Evolutionary conservation across 331 rosid genomes (phyloP), one percentile per base, ranked within the genome.

Genomic region (Malus hybrid): DNA sequence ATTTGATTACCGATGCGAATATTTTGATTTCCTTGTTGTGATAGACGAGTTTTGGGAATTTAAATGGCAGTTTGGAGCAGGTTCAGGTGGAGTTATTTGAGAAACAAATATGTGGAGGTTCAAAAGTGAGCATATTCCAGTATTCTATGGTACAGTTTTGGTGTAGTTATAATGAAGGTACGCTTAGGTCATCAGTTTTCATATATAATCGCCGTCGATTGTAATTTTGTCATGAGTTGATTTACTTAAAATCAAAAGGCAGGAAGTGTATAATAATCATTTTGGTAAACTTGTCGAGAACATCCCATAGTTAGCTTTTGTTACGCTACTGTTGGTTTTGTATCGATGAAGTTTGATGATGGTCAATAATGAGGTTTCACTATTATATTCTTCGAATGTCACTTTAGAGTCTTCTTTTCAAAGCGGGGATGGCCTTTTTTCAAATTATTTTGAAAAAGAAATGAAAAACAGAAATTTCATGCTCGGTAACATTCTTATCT

Each of bases 21-120:
- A n/a, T 71, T 19, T 60, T 22, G 22, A 70, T 80, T 66, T 82
- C 82, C 78, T 74, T 81, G 79, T 79, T 81, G 74, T 90, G 86
- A 88, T 88, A 85, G 82, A 87, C 80, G 80, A 81, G 88, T 87
- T 88, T 87, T 92, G 96, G 95, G 89, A 87, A 89, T 89, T 86
- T 89, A 90, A 89, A 89, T 95, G 95, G 96, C 99, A 95, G 99
- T 90, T 90, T 95, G 97, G 99, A 92, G 97, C 97, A 95, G 91
- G 96, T 90, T 87, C 99, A 95, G 97, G 92, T 90, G 33, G 87
- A 82, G 70, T 81, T 89, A 84, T 95, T 95, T 83, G 93, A 90
- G 77, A 85, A 85, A 74, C 96, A 89, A 82, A 66, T 95, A 79
- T 89, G 86, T 73, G 96, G 93, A 71, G 96, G 90, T 82, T 85